phyloP scores from a whole-genome alignment of 106 monocot species.

The Dendrobium chrysotoxum region DNA sequence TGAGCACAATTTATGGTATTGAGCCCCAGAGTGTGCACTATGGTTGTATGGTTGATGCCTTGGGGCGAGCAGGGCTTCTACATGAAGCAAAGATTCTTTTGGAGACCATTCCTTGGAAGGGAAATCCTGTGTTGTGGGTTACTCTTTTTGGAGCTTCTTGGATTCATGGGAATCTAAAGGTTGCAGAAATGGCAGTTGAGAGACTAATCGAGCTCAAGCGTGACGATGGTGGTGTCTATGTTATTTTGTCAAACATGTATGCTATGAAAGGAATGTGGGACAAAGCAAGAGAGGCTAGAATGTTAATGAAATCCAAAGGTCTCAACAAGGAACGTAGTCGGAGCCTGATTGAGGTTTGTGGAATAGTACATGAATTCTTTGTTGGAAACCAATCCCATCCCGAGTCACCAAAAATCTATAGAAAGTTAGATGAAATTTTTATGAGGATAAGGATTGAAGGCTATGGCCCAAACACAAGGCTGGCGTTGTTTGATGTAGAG shows the following conservation, averaged over 20 bases:
- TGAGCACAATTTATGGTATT: constrained; percentile 30
- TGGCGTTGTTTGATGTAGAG: constrained; percentile 50
- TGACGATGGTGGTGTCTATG: constrained; percentile 39
- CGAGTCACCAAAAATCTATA: constrained; percentile 24
- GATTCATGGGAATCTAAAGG: constrained; percentile 30
- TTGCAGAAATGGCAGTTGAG: constrained; percentile 33
- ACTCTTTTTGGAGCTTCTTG: constrained; percentile 48
- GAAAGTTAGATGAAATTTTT: constrained; percentile 48
- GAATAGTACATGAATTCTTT: constrained; percentile 35
- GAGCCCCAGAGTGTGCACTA: constrained; percentile 54
- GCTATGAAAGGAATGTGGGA: constrained; percentile 29
- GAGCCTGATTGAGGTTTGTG: constrained; percentile 36
- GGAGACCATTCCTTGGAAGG: constrained; percentile 36
- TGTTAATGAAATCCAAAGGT: constrained; percentile 43
- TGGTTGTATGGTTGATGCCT: constrained; percentile 67
- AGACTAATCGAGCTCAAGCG: constrained; percentile 38
- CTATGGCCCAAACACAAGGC: constrained; percentile 38
- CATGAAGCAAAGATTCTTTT: constrained; percentile 36
- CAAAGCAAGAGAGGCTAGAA: constrained; percentile 32
- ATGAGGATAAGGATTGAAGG: constrained; percentile 44
- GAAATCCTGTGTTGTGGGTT: constrained; percentile 45
- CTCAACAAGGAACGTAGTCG: constrained; percentile 58
- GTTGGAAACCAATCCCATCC: constrained; percentile 47
- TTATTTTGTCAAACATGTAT: constrained; percentile 52
- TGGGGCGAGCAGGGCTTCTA: constrained; percentile 40